Conservation (phyloP, 192 early-diverging fungal species). For the Podila horticola region DNA sequence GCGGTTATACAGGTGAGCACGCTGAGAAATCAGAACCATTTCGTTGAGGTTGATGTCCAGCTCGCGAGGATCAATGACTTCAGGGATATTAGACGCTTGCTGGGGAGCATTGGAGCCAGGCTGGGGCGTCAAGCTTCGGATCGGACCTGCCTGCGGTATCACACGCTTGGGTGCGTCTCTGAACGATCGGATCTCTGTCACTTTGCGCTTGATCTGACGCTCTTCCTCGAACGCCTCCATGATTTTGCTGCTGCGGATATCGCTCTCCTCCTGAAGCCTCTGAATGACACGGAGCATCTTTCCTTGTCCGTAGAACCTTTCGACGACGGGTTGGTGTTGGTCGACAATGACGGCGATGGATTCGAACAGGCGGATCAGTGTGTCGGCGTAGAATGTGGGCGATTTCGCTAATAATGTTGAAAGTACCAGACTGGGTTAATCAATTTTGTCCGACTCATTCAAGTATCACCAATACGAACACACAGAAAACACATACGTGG, state of each 20-base stretch:
- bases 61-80: conserved; percentile 77
- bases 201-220: conserved; percentile 61
- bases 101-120: conserved; percentile 9
- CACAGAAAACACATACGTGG: conserved; percentile 41
- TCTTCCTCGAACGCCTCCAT: conserved; percentile 86
- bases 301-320: conserved; percentile 87
- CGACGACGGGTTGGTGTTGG: conserved; percentile 86
- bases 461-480: neutral
- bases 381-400: conserved; percentile 77
- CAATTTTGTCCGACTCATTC: neutral
- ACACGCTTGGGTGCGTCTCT: conserved; percentile 46
- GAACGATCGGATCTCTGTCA: conserved; percentile 62
- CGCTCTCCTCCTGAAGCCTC: conserved; percentile 88
- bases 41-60: conserved; percentile 84
- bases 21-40: conserved; percentile 83
- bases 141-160: conserved; percentile 18
- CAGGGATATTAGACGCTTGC: conserved; percentile 23
- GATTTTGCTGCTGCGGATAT: conserved; percentile 79
- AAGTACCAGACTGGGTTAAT: neutral
- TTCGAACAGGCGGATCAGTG: conserved; percentile 91
- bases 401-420: conserved; percentile 30
- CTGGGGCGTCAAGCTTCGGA: conserved; percentile 41
- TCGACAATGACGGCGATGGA: conserved; percentile 88
- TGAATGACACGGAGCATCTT: conserved; percentile 90
- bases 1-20: conserved; percentile 79